Conservation (phyloP, 345 rosid species). For the Euphorbia lathyris region DNA sequence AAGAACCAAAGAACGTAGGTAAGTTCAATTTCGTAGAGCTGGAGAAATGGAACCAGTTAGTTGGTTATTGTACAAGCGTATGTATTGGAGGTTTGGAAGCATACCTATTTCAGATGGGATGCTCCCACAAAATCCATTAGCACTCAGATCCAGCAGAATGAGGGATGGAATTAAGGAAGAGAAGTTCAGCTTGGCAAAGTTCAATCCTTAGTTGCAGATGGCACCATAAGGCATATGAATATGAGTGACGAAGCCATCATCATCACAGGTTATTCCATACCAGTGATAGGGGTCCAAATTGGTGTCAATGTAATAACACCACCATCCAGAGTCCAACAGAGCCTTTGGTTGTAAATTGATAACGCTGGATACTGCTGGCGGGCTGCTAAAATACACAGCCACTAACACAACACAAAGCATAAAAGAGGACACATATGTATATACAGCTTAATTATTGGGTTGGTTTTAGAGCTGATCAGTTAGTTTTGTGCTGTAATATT, state of each 20-base stretch:
- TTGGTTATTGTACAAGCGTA: background rate
- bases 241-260: background rate
- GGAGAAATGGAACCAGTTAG: background rate
- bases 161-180: background rate
- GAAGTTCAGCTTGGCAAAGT: background rate
- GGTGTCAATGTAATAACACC: background rate
- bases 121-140: background rate
- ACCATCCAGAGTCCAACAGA: background rate
- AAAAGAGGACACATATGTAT: too few species aligned
- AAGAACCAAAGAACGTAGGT: background rate
- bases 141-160: background rate
- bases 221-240: background rate
- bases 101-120: background rate
- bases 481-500: too few species aligned
- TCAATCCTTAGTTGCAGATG: background rate
- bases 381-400: too few species aligned
- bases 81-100: background rate
- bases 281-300: background rate
- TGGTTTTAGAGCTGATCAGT: too few species aligned
- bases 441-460: too few species aligned
- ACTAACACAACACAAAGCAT: too few species aligned
- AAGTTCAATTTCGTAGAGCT: background rate
- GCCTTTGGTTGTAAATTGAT: background rate
- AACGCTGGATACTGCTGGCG: too few species aligned
- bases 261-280: background rate